Base-by-base conservation (phyloP, 2,329 filamentous ascomycete genomes). In the Penicillium sp. region DNA sequence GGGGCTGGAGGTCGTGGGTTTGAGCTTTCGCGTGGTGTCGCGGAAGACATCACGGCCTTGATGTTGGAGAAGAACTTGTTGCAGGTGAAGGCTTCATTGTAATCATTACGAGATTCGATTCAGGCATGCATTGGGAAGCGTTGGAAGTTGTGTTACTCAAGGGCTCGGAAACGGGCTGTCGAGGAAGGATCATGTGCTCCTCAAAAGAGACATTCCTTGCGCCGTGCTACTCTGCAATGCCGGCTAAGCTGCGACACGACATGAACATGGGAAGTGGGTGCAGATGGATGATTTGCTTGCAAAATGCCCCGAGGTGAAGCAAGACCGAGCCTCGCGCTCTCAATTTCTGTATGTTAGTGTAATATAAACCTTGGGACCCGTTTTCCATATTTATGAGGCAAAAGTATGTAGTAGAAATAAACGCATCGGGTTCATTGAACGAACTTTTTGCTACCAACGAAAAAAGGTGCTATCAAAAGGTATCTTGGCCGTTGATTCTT, bases 1-100 rank as follows among this genome's bases (percentile, higher is more conserved):
- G 84, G 84, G 0, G 77, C 83, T 18, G 84, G 83, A 3, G 84
- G 84, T 3, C 75, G 84, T n/a, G 84, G 84, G 0, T 86, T 79
- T 60, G 84, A 87, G 69, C 59, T 86, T 7, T 85, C 83, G 14
- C 84, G 83, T 81, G 84, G 84, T 0, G 77, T 86, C 5, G 84
- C 83, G 0, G 76, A 76, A 44, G 79, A 79, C 47, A 80, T 83
- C 9, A 67, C 71, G 2, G 63, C 65, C 18, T 62, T 83, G 58
- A 72, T 81, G 55, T 43, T 62, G 24, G 56, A 64, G 27, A 54
- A 59, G 40, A 64, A 60, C 10, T 16, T 70, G 29, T 40, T 67
- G 42, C 49, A 24, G 18, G 58, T 59, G 6, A 68, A 64, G 47
- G 60, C 67, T 8, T 59, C 44, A 42, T 54, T 71, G 44, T 71